phyloP scores from a whole-genome alignment of 1,139 yeast genomes.

The Blastobotrys raffinosifermentans region DNA sequence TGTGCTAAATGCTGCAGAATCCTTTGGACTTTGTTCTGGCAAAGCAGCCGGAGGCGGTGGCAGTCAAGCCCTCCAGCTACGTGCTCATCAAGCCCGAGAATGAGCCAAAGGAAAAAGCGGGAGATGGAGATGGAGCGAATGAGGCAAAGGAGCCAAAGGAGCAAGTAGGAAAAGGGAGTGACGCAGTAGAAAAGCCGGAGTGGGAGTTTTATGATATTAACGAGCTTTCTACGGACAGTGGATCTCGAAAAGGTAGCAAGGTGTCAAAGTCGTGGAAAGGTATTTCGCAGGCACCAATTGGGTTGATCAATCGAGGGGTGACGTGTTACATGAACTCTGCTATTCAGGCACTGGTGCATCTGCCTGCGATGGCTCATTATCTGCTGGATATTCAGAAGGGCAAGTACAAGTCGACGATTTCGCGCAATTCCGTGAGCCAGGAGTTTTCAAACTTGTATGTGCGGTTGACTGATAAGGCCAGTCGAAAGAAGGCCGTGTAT shows the following conservation, averaged over 20 bases:
- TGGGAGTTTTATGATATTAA: constrained; percentile 24
- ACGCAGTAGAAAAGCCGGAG: background rate
- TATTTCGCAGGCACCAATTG: constrained; percentile 62
- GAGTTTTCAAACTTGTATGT: constrained; percentile 66
- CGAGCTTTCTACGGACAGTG: constrained; percentile 28
- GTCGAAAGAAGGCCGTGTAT: constrained; percentile 32
- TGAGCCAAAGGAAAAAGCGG: background rate
- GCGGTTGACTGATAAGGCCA: constrained; percentile 52
- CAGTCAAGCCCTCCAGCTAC: constrained; percentile 25
- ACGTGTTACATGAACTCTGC: constrained; percentile 97
- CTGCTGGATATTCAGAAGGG: constrained; percentile 57
- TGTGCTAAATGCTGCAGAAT: constrained; percentile 71
- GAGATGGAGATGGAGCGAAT: background rate
- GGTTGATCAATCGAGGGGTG: constrained; percentile 85
- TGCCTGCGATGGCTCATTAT: constrained; percentile 87
- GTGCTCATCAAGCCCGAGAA: constrained; percentile 17
- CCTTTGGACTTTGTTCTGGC: constrained; percentile 59
- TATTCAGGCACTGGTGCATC: constrained; percentile 80
- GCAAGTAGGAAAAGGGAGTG: constrained; percentile 12
- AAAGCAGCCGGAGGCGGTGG: constrained; percentile 36
- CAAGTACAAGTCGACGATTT: constrained; percentile 31
- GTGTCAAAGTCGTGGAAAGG: constrained; percentile 55
- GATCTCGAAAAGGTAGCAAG: constrained; percentile 34
- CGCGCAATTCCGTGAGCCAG: constrained; percentile 58
- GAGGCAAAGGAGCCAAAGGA: constrained; percentile 8